Evolutionary conservation across 306 rosid genomes (phyloP).

Genomic region (Gastrolobium villosum): DNA sequence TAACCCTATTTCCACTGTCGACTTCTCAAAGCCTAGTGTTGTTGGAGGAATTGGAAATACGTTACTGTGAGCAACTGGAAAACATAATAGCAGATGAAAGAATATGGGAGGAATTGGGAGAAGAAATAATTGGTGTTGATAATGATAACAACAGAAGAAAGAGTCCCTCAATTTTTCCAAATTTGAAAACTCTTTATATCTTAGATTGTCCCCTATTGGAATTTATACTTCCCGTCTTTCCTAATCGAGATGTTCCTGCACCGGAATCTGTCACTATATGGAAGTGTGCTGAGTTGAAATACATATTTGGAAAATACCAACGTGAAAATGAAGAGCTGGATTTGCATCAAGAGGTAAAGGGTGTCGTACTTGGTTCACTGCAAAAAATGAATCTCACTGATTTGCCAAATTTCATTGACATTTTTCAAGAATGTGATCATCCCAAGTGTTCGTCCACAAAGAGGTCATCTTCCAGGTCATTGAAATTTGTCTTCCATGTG

Average conservation of each 20-base stretch:
- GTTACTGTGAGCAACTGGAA: not conserved
- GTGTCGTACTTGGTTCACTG: not conserved
- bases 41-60: not conserved
- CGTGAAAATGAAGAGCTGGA: not conserved
- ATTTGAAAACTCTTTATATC: not conserved
- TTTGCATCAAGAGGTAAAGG: not conserved
- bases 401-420: not conserved
- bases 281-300: not conserved
- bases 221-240: not conserved
- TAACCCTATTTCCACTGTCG: not conserved
- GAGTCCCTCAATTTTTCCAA: not conserved
- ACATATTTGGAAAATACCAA: constrained; percentile 25
- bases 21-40: not conserved
- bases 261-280: not conserved
- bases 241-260: not conserved
- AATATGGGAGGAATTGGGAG: not conserved
- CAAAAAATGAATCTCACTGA: rapidly evolving
- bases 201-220: not conserved
- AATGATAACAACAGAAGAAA: not conserved
- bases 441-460: no score
- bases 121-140: not conserved
- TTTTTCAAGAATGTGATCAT: not conserved
- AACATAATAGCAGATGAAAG: not conserved
- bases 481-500: not conserved
- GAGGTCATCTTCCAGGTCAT: no score